Evolutionary conservation across 768 basidiomycete species (phyloP), one percentile per base, ranked within the genome.

Genomic region (Austroboletus festivus): DNA sequence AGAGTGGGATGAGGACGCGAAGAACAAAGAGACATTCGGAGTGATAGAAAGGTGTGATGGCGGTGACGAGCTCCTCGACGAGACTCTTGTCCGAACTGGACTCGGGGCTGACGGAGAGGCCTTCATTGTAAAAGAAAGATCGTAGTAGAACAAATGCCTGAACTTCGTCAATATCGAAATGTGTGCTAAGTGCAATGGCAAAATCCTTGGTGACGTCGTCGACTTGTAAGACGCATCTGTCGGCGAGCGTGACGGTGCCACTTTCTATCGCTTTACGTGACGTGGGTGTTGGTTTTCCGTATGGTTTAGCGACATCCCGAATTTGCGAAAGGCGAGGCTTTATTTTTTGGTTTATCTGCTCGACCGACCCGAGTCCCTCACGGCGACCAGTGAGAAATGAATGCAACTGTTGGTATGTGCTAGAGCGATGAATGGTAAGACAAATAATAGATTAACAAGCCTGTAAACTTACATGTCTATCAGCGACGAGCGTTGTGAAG

Each of bases 1-100:
- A 79, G 3, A 96, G 75, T 0, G 89, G 84, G 7, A 87, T 79
- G 45, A 91, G 77, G 24, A 82, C 70, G 35, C 87, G 83, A 13
- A 86, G 71, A 38, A 85, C 64, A 56, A 78, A 82, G 16, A 94
- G 76, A 12, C 86, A 78, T 64, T 97, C 93, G 5, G 85, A 82
- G 54, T 82, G 81, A 66, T 89, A 89, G 77, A 90, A 93, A 6
- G 83, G 80, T 1, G 85, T 86, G 56, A 95, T 82, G 22, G 81
- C 79, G 46, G 82, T 79, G 23, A 90, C 65, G 47, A 68, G 64
- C 21, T 67, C 65, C 18, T 68, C 62, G 19, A 69, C 52, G 4
- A 68, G 42, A 20, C 55, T 64, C 58, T 67, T 68, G 40, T 70
- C 68, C n/a, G 80, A 71, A 23, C 71, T 67, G 30, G 74, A 64